Percentiles rank a stretch among this genome's conserved stretches.
Evolutionary conservation across 2,329 filamentous ascomycete species (phyloP).

Genomic region (Podosphaera fusca): DNA sequence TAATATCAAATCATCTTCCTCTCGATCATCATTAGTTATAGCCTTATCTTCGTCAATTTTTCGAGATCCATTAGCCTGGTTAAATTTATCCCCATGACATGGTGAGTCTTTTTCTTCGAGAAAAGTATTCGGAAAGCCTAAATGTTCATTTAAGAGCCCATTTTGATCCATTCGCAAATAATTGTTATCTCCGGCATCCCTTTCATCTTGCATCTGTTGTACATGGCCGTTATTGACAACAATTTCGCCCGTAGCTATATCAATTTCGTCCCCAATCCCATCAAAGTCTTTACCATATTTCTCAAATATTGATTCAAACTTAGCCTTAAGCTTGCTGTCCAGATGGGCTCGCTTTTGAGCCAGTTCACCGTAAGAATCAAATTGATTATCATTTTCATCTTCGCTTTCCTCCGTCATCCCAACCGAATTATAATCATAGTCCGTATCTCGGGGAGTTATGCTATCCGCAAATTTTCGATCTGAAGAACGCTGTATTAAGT

Average conservation of each 20-base stretch:
- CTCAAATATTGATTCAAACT: slow-evolving; percentile 69
- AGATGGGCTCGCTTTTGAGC: slow-evolving; percentile 40
- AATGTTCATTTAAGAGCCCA: slow-evolving; percentile 7
- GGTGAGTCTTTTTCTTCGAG: slow-evolving; percentile 7
- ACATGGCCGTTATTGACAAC: slow-evolving; percentile 85
- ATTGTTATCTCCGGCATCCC: slow-evolving; percentile 21
- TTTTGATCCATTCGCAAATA: slow-evolving; percentile 4
- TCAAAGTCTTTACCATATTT: slow-evolving; percentile 74
- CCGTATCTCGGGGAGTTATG: not conserved
- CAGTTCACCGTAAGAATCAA: slow-evolving; percentile 32
- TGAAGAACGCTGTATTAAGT: not conserved
- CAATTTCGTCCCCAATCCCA: slow-evolving; percentile 71
- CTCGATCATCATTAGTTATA: slow-evolving; percentile 12
- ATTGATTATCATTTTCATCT: slow-evolving; percentile 5
- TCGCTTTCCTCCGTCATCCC: not conserved
- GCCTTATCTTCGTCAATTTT: not conserved
- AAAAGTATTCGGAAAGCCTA: slow-evolving; percentile 3
- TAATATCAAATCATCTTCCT: slow-evolving; percentile 15
- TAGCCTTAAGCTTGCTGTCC: slow-evolving; percentile 51
- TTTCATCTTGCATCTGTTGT: slow-evolving; percentile 33
- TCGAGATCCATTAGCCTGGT: not conserved
- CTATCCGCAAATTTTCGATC: not conserved
- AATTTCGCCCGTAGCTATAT: slow-evolving; percentile 57
- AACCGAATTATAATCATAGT: not conserved
- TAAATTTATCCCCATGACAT: slow-evolving; percentile 4